Conservation (phyloP, 2,329 filamentous ascomycete genomes). For the Venturia effusa region DNA sequence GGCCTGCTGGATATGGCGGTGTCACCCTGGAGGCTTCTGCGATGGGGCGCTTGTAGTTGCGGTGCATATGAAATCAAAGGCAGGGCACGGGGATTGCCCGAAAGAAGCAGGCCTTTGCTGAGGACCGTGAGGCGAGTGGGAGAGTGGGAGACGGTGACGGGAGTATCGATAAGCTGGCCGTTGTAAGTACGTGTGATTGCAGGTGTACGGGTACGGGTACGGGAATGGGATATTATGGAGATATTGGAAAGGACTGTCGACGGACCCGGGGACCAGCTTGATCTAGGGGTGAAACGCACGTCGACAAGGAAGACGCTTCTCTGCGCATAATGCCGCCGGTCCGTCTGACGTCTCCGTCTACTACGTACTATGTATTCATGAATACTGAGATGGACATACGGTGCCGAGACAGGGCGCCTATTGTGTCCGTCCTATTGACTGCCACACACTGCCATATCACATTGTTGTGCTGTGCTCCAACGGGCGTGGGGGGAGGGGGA, state of each 20-base stretch:
- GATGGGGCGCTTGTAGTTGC: background rate
- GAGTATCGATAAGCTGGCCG: background rate
- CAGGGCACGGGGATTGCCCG: background rate
- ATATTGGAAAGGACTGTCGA: background rate
- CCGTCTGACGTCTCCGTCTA: background rate
- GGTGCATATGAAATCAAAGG: background rate
- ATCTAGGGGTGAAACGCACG: background rate
- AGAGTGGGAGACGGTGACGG: background rate
- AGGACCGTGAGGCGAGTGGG: background rate
- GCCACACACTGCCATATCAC: too few relatives aligned
- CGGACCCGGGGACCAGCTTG: background rate
- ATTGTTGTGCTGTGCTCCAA: too few relatives aligned
- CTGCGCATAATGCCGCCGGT: background rate
- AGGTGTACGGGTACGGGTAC: background rate
- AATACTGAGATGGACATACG: too few relatives aligned
- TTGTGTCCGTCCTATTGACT: too few relatives aligned
- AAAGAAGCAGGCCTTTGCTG: too few relatives aligned
- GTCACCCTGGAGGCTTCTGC: background rate
- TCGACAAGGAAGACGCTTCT: background rate
- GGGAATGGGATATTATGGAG: background rate
- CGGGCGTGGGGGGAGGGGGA: too few relatives aligned
- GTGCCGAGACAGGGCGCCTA: too few relatives aligned
- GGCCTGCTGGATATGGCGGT: background rate
- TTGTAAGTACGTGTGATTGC: background rate
- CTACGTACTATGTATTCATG: too few relatives aligned